A percentile compares a stretch with the other conserved stretches of the same genome.
These are phyloP conservation scores for Plasmodium chabaudi DNA, from an alignment of 169 alveolate genomes.

Conservation along the genomic window DNA sequence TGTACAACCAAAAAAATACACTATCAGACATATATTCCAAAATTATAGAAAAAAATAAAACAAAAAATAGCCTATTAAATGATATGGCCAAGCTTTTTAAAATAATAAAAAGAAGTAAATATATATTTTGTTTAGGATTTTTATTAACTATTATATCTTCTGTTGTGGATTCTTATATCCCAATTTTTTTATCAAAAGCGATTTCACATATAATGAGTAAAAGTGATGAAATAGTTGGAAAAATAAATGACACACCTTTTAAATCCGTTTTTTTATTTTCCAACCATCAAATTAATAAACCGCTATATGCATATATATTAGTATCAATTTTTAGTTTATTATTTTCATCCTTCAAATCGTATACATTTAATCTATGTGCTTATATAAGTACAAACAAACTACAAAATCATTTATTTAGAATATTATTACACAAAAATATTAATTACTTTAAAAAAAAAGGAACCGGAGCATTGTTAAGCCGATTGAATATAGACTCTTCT, in stretches of 20 bases:
- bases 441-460: slow-evolving; percentile 61
- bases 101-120: slow-evolving; percentile 39
- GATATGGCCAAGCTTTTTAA: slow-evolving; percentile 45
- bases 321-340: slow-evolving; percentile 36
- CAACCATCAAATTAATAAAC: slow-evolving; percentile 6
- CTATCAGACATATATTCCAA: slow-evolving; percentile 27
- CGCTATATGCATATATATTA: slow-evolving; percentile 37
- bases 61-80: slow-evolving; percentile 28
- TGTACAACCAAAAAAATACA: neutral
- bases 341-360: slow-evolving; percentile 43
- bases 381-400: slow-evolving; percentile 59
- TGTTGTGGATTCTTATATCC: slow-evolving; percentile 67
- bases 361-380: slow-evolving; percentile 67
- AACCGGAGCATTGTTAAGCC: slow-evolving; percentile 60
- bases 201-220: slow-evolving; percentile 44
- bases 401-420: slow-evolving; percentile 45
- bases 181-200: slow-evolving; percentile 60
- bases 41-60: slow-evolving; percentile 21
- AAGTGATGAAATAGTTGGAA: neutral
- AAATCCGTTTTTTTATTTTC: slow-evolving; percentile 10
- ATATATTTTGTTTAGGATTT: slow-evolving; percentile 40
- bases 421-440: slow-evolving; percentile 35
- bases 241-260: slow-evolving; percentile 4
- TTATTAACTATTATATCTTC: slow-evolving; percentile 52
- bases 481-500: slow-evolving; percentile 55